Evolutionary conservation across 208 protist genomes (phyloP), one percentile per base, ranked within the genome.

Genomic region (Leishmania gerbilli): DNA sequence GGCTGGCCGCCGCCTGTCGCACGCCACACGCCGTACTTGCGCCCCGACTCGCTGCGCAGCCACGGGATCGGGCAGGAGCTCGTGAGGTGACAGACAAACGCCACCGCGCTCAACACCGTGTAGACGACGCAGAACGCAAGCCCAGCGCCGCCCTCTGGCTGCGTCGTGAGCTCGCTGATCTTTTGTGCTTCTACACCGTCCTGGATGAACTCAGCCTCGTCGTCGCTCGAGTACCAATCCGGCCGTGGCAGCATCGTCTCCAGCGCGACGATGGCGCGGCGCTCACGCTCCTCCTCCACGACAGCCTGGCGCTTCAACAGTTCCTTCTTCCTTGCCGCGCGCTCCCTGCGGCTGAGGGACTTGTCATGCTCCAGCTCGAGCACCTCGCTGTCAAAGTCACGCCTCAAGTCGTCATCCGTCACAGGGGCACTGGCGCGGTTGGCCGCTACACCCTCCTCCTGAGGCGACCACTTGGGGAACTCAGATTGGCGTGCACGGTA

Each of bases 201-300:
- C 6, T 40, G 31, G 64, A 71, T 60, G 55, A 79, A 81, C 60
- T 85, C 77, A 37, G 85, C 84, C 11, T 91, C 89, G 55, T 90
- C 83, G 69, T 86, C 84, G 76, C 87, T 92, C 37, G 78, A 78
- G 82, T 92, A 92, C 89, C 89, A 92, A 60, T 86, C 81, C 5
- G 87, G 87, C 2, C 87, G 89, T 21, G 87, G 89, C 74, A 92
- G 87, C 62, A 53, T 71, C 31, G 81, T 76, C 76, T 90, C 80
- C 27, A 91, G 74, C 58, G 65, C 81, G 27, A 80, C 76, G 49
- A 91, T 79, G 49, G 83, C 80, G 34, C 81, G 83, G 56, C 81
- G 80, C 76, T 87, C 82, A 64, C 83, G 76, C 58, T 88, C 81
- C 8, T 79, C 71, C 31, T 84, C 79, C 53, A 85, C 81, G 9